A percentile compares a stretch with the other conserved stretches of the same genome.
Conservation (phyloP, 495 filamentous ascomycete genomes). For the Jackrogersella minutella region DNA sequence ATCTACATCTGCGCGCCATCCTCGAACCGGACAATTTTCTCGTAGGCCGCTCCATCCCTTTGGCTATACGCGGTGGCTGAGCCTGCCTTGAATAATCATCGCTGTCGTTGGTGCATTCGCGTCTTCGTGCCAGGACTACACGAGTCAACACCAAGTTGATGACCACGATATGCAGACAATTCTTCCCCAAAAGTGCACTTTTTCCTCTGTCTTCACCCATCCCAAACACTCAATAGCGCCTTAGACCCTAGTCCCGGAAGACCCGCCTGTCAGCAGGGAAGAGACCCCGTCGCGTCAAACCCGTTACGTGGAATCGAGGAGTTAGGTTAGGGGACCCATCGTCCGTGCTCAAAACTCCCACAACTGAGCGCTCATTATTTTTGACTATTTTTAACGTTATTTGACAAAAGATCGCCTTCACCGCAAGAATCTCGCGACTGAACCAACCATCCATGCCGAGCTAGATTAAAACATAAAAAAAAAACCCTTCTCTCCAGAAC, state of each 20-base stretch:
- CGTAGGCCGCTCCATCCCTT: slow-evolving; percentile 23
- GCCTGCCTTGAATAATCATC: slow-evolving; percentile 17
- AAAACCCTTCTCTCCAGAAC: not conserved
- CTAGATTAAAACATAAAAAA: slow-evolving; percentile 13
- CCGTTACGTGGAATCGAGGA: slow-evolving; percentile 35
- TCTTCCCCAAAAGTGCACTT: slow-evolving; percentile 28
- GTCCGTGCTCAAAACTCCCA: slow-evolving; percentile 38
- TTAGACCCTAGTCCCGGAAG: slow-evolving; percentile 38
- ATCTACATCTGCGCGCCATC: slow-evolving; percentile 37
- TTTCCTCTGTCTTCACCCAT: slow-evolving; percentile 6
- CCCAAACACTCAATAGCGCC: slow-evolving; percentile 22
- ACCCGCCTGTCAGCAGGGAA: slow-evolving; percentile 38
- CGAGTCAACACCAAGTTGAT: slow-evolving; percentile 20
- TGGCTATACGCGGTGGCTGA: slow-evolving; percentile 32
- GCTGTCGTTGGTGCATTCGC: slow-evolving; percentile 28
- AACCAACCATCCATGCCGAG: slow-evolving; percentile 32
- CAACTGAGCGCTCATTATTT: slow-evolving; percentile 32
- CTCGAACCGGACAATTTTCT: slow-evolving; percentile 31
- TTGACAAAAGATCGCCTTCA: slow-evolving; percentile 43
- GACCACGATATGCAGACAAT: slow-evolving; percentile 26
- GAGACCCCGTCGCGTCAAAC: slow-evolving; percentile 33
- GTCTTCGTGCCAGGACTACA: slow-evolving; percentile 18
- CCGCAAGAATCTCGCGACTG: slow-evolving; percentile 42
- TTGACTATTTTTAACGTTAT: slow-evolving; percentile 40
- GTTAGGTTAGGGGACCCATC: slow-evolving; percentile 27